phyloP scores from a whole-genome alignment of 2,329 filamentous ascomycete species.

The Myrmaecium sp. region DNA sequence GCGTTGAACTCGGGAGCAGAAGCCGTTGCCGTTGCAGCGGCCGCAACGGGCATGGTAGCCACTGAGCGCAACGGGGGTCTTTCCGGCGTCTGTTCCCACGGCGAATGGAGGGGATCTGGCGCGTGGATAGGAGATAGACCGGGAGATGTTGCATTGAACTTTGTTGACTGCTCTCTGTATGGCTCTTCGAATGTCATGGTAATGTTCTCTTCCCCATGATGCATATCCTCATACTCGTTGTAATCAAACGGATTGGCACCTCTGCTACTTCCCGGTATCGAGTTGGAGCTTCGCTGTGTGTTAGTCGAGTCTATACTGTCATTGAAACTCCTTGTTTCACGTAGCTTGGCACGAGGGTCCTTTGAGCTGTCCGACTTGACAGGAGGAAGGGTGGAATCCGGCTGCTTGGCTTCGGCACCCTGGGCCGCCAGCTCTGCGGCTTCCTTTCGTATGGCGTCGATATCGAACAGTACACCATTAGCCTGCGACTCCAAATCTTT shows the following conservation, averaged over 20 bases:
- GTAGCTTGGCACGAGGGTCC: constrained; percentile 12
- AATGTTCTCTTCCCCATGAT: constrained; percentile 12
- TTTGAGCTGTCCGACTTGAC: constrained; percentile 50
- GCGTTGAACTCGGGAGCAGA: constrained; percentile 23
- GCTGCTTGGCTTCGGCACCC: constrained; percentile 54
- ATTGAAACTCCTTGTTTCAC: constrained; percentile 26
- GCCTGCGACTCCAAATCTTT: constrained; percentile 37
- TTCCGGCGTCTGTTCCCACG: constrained; percentile 5
- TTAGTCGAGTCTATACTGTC: constrained; percentile 13
- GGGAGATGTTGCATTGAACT: constrained; percentile 7
- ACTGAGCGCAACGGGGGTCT: constrained; percentile 14
- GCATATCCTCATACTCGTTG: constrained; percentile 13
- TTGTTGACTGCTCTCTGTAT: constrained; percentile 12
- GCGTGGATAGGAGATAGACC: constrained; percentile 4
- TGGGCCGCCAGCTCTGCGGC: constrained; percentile 62
- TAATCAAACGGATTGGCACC: constrained; percentile 10
- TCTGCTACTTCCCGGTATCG: constrained; percentile 1
- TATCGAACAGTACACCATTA: constrained; percentile 66
- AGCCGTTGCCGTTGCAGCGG: constrained; percentile 2
- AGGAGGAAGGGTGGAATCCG: constrained; percentile 74
- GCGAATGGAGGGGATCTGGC: constrained; percentile 8
- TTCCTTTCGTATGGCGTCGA: constrained; percentile 67
- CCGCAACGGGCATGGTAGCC: constrained; percentile 13
- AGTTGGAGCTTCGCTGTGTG: constrained; percentile 8
- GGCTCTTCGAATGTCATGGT: constrained; percentile 28